Base-by-base conservation (phyloP, 2,329 filamentous ascomycete species). In the Talaromyces sp. region DNA sequence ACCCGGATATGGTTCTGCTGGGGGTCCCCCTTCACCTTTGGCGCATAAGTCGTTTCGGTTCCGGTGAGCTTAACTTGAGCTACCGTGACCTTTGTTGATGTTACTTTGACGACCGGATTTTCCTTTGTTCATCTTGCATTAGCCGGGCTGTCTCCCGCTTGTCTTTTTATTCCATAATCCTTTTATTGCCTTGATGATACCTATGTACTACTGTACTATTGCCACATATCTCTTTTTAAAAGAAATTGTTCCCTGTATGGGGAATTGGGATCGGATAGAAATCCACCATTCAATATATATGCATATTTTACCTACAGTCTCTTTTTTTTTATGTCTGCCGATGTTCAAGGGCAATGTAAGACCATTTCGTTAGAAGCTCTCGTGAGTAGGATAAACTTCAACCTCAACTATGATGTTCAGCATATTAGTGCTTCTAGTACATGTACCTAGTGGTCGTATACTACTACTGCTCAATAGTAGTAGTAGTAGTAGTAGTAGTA, bases 11-110 rank as follows among this genome's bases (percentile, higher is more conserved):
- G 64, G 62, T 8, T 58, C 62, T 39, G 64, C 63, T 10, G 66
- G 70, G 39, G 67, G 68, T 20, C 70, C 72, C 24, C 66, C 70
- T 24, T 75, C 72, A 16, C 74, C 74, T 17, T 58, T 76, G 39
- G 74, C 74, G 24, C 74, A 75, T 54, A 76, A 76, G 60, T 73
- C 71, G 13, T 72, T 67, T 55, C 70, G 70, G 52, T 65, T 70
- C 42, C 69, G 70, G 57, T 72, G 27, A 47, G 32, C 50, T 49
- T n/a, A 49, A 43, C 42, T 54, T n/a, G n/a, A n/a, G 46, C 47
- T 39, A 36, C 45, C 19, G 27, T 36, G 24, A 27, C 24, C 24
- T 27, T 11, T 29, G 13, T 27, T 41, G 22, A 44, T 33, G 49
- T 9, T 53, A 35, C 53, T 47, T 42, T 55, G 20, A 54, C 50